phyloP scores from a whole-genome alignment of 768 basidiomycete species.

The Antrodiella citrinella region DNA sequence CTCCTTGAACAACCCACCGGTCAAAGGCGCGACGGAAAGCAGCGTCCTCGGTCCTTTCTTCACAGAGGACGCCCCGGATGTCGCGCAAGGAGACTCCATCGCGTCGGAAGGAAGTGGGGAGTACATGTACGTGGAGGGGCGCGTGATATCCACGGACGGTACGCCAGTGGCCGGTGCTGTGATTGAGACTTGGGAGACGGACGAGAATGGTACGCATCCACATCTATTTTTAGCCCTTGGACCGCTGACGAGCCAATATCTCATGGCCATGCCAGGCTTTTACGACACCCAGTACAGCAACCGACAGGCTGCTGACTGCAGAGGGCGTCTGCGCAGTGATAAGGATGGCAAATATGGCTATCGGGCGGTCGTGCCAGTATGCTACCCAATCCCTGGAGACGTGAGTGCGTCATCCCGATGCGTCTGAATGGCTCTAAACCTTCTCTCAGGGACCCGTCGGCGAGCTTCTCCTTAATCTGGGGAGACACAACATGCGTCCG shows the following conservation, averaged over 20 bases:
- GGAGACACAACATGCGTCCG: constrained; percentile 71
- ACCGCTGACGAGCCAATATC: not conserved
- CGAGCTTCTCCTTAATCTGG: constrained; percentile 42
- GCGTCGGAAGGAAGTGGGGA: constrained; percentile 85
- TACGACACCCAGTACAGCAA: constrained; percentile 47
- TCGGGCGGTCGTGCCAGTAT: constrained; percentile 60
- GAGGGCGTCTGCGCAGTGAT: constrained; percentile 53
- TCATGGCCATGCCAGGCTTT: constrained; percentile 10
- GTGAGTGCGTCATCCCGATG: constrained; percentile 27
- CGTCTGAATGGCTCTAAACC: constrained; percentile 9
- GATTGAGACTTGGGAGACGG: constrained; percentile 85
- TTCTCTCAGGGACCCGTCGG: constrained; percentile 59
- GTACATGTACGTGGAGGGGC: constrained; percentile 75
- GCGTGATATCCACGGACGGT: constrained; percentile 50
- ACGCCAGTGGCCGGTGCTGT: constrained; percentile 54
- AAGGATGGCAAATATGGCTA: constrained; percentile 62
- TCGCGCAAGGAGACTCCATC: constrained; percentile 63
- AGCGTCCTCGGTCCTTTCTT: constrained; percentile 81
- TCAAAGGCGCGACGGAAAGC: constrained; percentile 57
- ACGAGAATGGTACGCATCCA: constrained; percentile 40
- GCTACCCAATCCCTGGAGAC: constrained; percentile 75
- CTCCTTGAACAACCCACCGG: constrained; percentile 59
- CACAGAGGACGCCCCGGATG: constrained; percentile 66
- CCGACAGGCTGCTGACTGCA: constrained; percentile 58
- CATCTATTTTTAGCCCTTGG: not conserved